These are phyloP conservation scores for Malus hybrid DNA, from an alignment of 331 rosid genomes.

Conservation along the genomic window DNA sequence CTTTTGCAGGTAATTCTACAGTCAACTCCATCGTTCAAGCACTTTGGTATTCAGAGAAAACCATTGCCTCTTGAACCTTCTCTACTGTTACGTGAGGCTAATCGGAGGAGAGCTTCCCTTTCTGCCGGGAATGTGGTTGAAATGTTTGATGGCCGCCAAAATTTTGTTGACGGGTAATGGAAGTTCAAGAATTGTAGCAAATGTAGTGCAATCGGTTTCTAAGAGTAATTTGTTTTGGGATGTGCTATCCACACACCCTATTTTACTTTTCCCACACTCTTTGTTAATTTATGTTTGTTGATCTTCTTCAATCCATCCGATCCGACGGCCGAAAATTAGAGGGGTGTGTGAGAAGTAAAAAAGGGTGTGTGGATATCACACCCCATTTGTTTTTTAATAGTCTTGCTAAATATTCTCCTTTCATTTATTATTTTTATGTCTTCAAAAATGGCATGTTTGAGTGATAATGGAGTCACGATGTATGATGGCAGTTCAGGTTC, in stretches of 20 bases:
- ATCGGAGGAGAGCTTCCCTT: slow-evolving; percentile 94
- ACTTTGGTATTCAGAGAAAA: slow-evolving; percentile 81
- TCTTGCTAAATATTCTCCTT: background rate
- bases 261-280: too few species aligned
- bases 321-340: too few species aligned
- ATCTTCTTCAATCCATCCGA: too few species aligned
- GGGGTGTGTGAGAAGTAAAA: too few species aligned
- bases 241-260: too few species aligned
- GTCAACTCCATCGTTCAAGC: slow-evolving; percentile 52
- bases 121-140: slow-evolving; percentile 81
- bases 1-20: slow-evolving; percentile 70
- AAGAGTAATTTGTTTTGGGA: background rate
- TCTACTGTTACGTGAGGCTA: slow-evolving; percentile 86
- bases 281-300: too few species aligned
- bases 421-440: background rate
- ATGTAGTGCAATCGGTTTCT: slow-evolving; percentile 10
- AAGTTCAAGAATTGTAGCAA: slow-evolving; percentile 12
- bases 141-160: slow-evolving; percentile 59
- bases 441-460: slow-evolving; percentile 6
- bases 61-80: slow-evolving; percentile 94
- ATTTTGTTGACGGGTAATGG: slow-evolving; percentile 58
- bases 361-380: too few species aligned
- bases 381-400: background rate
- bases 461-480: slow-evolving; percentile 28
- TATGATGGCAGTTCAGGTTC: slow-evolving; percentile 78